Base-by-base conservation (phyloP, 805 yeast genomes). In the Yarrowia keelungensis region DNA sequence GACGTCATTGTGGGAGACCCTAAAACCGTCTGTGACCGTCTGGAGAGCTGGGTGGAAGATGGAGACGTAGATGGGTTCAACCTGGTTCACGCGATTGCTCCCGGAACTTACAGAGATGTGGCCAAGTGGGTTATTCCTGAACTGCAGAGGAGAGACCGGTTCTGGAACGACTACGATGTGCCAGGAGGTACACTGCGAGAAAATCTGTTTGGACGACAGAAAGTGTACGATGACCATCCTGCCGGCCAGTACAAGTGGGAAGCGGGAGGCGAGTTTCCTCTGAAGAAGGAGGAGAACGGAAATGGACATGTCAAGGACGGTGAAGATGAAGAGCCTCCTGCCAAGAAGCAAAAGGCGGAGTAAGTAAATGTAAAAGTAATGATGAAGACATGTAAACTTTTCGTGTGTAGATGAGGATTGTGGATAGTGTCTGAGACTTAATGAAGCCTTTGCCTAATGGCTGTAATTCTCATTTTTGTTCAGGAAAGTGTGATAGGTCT, bases 11-110 rank as follows among this genome's bases (percentile, higher is more conserved):
- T 74, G 43, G 84, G 85, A 0, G 76, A 79, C 15, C 75, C 82
- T 5, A 69, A 70, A 14, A 78, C 79, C 58, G 81, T 82, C 26
- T 83, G 81, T 8, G 81, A 81, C 67, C 76, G 77, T 70, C 75
- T 82, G 43, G 80, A 80, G 69, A 69, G 73, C 53, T 82, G 82
- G 80, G 80, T 79, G 8, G 78, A 78, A 12, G 74, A 76, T 26
- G 75, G 80, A 16, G 82, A 78, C 58, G 76, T 82, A 32, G 85
- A 82, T 70, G 84, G 84, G 0, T 81, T 81, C 71, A 82, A 82
- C 69, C 72, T 82, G 54, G 77, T 79, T 1, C 78, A 80, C 70
- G 78, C 82, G 1, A 74, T 79, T 10, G 71, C 75, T 22, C 82
- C 81, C 26, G 80, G 78, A 4, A 71, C 79, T 5, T 76, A 78